Evolutionary conservation across 495 filamentous ascomycete genomes (phyloP), one percentile per base, ranked within the genome.

Genomic region (Parmelia sp.): DNA sequence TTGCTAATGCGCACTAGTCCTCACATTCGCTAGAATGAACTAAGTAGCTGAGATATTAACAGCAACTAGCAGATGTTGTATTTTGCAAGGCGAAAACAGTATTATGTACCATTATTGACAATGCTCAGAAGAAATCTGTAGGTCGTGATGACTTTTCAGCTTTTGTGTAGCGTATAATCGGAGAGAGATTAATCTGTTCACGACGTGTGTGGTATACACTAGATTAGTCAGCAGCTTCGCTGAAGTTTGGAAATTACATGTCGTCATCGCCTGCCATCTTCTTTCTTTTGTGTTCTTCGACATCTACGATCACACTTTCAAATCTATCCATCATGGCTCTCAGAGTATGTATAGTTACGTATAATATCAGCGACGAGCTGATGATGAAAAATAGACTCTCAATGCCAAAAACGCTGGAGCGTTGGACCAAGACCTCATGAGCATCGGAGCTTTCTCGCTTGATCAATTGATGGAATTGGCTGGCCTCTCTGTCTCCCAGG

Each of bases 401-500:
- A 88, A 87, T 0, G 89, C 91, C 37, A 91, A 92, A 74, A 89
- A 90, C 70, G 93, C 94, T 4, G 87, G 88, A 0, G 88, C 89
- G 40, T 84, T 98, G 6, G 94, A 98, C 74, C 85, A 88, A 73
- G 94, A 98, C 69, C 86, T 98, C 49, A 97, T 97, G 94, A 89
- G 85, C 73, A 80, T 84, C 25, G 92, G 95, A 5, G 94, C 88
- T 27, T 98, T 92, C 78, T 96, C 91, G 4, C 81, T 98, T 47
- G 94, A 97, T 74, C 94, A 98, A 73, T 79, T 98, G 60, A 98
- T 98, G 94, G 94, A 98, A 72, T 78, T 98, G 4, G 94, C 94
- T 37, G 94, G 94, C 0, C 79, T 97, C 1, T 91, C 92, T 3
- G 94, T 98, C 4, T 91, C 93, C 8, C 92, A 98, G 82, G 92